Conservation (phyloP, 495 filamentous ascomycete species). For the Letharia columbiana region DNA sequence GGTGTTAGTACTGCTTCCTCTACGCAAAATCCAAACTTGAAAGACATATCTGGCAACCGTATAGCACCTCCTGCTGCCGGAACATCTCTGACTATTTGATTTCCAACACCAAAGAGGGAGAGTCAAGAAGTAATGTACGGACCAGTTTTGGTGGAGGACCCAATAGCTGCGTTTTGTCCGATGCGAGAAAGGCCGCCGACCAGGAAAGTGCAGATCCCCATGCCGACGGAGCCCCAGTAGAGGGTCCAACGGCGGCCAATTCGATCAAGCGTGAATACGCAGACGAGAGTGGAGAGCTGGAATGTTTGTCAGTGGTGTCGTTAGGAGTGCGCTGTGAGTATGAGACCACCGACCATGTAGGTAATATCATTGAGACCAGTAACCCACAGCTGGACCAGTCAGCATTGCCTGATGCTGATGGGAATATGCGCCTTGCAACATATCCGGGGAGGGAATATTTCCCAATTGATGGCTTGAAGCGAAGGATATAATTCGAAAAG, state of each 20-base stretch:
- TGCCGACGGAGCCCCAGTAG: slow-evolving; percentile 56
- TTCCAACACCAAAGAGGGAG: too few species aligned
- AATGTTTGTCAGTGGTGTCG: slow-evolving; percentile 26
- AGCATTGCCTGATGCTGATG: too few species aligned
- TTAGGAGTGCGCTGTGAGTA: background rate
- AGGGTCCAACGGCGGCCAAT: slow-evolving; percentile 62
- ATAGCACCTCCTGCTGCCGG: too few species aligned
- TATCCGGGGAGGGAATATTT: too few species aligned
- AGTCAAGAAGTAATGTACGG: slow-evolving; percentile 23
- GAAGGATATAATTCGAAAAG: too few species aligned
- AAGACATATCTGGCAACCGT: too few species aligned
- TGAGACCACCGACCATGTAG: slow-evolving; percentile 36
- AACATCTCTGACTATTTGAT: too few species aligned
- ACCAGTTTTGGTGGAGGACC: slow-evolving; percentile 29
- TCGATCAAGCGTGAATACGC: slow-evolving; percentile 59
- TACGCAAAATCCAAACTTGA: too few species aligned
- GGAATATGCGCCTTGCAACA: too few species aligned
- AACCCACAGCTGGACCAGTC: slow-evolving; percentile 39
- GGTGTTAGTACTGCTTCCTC: too few species aligned
- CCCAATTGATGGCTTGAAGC: too few species aligned
- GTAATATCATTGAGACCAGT: slow-evolving; percentile 61
- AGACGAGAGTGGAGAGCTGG: slow-evolving; percentile 52
- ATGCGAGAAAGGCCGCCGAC: slow-evolving; percentile 46
- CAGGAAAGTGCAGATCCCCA: slow-evolving; percentile 54
- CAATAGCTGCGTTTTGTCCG: slow-evolving; percentile 42